Evolutionary conservation across 2,329 filamentous ascomycete species (phyloP), one percentile per base, ranked within the genome.

Genomic region (Daldinia sp.): DNA sequence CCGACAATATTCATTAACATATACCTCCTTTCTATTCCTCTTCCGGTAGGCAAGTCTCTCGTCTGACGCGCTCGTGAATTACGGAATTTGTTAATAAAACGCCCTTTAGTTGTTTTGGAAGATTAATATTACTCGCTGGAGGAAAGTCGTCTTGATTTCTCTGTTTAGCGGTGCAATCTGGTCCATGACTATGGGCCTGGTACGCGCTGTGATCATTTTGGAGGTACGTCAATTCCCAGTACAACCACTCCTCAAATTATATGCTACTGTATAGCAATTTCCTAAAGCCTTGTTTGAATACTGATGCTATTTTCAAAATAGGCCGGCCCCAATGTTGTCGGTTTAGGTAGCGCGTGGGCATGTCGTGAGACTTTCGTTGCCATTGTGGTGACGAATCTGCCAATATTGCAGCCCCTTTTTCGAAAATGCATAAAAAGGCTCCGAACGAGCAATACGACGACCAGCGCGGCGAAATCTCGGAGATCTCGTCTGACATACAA

Each of bases 161-260:
- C 78, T 86, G 48, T 86, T 86, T 73, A 81, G 81, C 59, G 84
- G 83, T 20, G 84, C 82, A 5, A 70, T 84, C 26, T 85, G 86
- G 71, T 79, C 85, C 55, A 85, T 85, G 75, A 79, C 82, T 26
- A 81, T 81, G 28, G 82, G 83, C 1, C 82, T 83, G 60, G 76
- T 86, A 20, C 83, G 84, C 53, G 84, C 81, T 44, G 80, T 82
- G 1, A 74, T 83, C 23, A 84, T 85, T 37, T 70, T 85, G 20
- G 81, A 76, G 2, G 71, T 74, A 66, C 13, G 68, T 65, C 6
- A 15, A 18, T 12, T 13, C 30, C 30, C 30, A 26, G 2, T 33
- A 6, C 13, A 20, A 4, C 1, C 6, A 4, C 6, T n/a, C n/a
- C n/a, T 20, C 20, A 3, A 3, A 9, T 35, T 35, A 39, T 13